Base-by-base conservation (phyloP, 768 basidiomycete genomes). In the Suillus placidus region DNA sequence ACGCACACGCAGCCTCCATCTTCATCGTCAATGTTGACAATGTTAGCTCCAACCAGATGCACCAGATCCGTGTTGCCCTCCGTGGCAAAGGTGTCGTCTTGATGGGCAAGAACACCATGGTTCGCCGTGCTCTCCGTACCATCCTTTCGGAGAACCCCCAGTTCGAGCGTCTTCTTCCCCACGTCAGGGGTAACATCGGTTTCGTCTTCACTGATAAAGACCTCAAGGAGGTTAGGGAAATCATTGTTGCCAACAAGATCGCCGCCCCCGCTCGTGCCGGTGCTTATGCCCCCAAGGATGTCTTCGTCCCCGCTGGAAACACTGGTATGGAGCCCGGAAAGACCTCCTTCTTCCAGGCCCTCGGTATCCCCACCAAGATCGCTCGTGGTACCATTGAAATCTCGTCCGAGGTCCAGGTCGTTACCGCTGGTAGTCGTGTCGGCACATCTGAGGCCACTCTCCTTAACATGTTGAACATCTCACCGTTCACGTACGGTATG, bases 21-120 rank as follows among this genome's bases (percentile, higher is more conserved):
- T 98, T 99, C 86, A 74, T 99, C 70, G 97, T 98, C 84, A 98
- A 98, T 80, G 95, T 99, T 79, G 97, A 99, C 89, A 99, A 99
- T 83, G 97, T 99, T 78, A 94, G 95, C 65, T 98, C 96, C 67
- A 97, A 98, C 86, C 97, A 99, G 83, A 96, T 98, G 92, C 95
- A 97, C 76, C 95, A 97, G 80, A 96, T 97, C 70, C 95, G 93
- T 85, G 91, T 90, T 63, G 85, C 96, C 60, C 94, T 99, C 80
- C 94, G 97, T 73, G 95, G 95, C 75, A 95, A 93, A 80, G 97
- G 94, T 84, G 83, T 95, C 67, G 95, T 99, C 71, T 82, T 99
- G 73, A 99, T 99, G 97, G 97, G 97, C 78, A 99, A 99, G 85
- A 99, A 99, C 90, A 99, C 97, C 78, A 98, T 99, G 97, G 96